Base-by-base conservation (phyloP, 805 yeast genomes). In the Candida silvatica region DNA sequence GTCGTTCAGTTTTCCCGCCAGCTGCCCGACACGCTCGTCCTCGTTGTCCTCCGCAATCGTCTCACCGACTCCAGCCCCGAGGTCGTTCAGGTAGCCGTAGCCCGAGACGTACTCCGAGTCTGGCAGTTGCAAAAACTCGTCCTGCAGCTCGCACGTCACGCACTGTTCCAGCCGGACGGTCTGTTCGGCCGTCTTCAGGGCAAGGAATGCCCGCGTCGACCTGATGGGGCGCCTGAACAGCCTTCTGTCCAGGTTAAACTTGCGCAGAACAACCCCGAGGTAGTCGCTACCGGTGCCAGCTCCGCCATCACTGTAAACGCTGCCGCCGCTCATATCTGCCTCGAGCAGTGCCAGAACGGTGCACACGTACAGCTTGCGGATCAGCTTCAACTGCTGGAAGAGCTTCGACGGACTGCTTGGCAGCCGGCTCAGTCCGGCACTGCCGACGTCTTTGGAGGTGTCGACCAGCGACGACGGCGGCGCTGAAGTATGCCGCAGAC, bases 341-440 rank as follows among this genome's bases (percentile, higher is more conserved):
- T 50, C 55, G 6, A 48, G 37, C 8, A 48, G 20, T 3, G 55
- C 41, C 7, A 52, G 32, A 17, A 52, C 19, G 3, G 39, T 34
- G 29, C 58, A 52, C 31, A 52, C 28, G 29, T 49, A 44, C 1
- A 52, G 20, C 28, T 40, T 48, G 32, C 56, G 41, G 3, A 50
- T 37, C 3, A 37, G 18, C 31, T 42, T 43, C 27, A 46, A 43
- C 31, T 37, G 41, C 16, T 40, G 43, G 17, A 37, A 35, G 16
- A 49, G 36, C 22, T 34, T 40, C 27, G 31, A 36, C 4, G 51
- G 46, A 29, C 41, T 43, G 9, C 31, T 17, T 2, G 52, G 29
- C 6, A 45, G 27, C 20, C 43, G 47, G 4, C 35, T 30, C 6
- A 30, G 25, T 7, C 20, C 15, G 15, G 5, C 25, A 6, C 9